Percentiles rank a stretch among this genome's conserved stretches.
phyloP scores from a whole-genome alignment of 148 eudicot species.

The Linanthus parryae region DNA sequence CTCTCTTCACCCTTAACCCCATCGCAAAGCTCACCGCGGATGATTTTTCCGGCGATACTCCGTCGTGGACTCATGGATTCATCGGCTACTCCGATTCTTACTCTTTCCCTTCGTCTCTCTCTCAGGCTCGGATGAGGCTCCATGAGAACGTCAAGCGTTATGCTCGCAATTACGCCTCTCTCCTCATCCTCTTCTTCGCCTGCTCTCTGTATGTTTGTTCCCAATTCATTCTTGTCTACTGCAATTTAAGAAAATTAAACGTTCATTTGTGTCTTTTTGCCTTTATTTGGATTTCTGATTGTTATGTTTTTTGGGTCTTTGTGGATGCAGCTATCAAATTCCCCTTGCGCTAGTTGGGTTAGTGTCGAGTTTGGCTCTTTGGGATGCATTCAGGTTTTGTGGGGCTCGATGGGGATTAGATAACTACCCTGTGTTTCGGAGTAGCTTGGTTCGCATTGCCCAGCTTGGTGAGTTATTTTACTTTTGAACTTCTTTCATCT shows the following conservation, averaged over 20 bases:
- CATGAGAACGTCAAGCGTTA: slow-evolving; percentile 87
- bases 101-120: slow-evolving; percentile 59
- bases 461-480: slow-evolving; percentile 63
- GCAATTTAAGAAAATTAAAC: not conserved
- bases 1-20: slow-evolving; percentile 70
- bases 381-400: slow-evolving; percentile 64
- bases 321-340: slow-evolving; percentile 59
- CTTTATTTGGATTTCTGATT: not conserved
- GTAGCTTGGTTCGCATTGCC: slow-evolving; percentile 39
- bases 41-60: slow-evolving; percentile 53
- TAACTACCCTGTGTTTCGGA: slow-evolving; percentile 39
- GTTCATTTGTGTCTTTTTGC: not conserved
- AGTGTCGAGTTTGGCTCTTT: slow-evolving; percentile 62
- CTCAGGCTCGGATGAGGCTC: slow-evolving; percentile 65
- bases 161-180: slow-evolving; percentile 61
- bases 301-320: not conserved
- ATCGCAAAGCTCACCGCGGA: slow-evolving; percentile 54
- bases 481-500: slow-evolving; percentile 1
- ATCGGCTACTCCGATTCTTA: slow-evolving; percentile 50
- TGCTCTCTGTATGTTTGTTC: slow-evolving; percentile 52
- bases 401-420: slow-evolving; percentile 57
- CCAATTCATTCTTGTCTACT: not conserved
- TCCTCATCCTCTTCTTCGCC: slow-evolving; percentile 58
- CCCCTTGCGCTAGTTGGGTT: slow-evolving; percentile 82
- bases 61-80: slow-evolving; percentile 53